Evolutionary conservation across 352 stramenopile genomes (phyloP).

Genomic region (Pythium phragmitis): DNA sequence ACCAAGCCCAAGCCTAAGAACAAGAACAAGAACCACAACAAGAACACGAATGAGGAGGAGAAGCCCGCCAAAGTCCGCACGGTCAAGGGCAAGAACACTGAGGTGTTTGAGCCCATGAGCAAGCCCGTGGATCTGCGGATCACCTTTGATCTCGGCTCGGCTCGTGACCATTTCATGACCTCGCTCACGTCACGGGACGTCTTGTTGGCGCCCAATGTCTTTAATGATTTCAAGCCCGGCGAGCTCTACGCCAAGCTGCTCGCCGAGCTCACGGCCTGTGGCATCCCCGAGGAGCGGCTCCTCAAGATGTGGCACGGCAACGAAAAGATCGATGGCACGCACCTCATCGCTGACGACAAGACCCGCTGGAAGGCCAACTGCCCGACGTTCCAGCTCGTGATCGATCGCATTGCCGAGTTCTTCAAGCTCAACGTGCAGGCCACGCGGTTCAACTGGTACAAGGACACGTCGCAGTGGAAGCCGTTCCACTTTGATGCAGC

Average conservation of each 20-base stretch:
- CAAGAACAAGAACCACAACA: conserved; percentile 11
- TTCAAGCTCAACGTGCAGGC: conserved; percentile 88
- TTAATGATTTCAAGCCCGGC: conserved; percentile 69
- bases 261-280: conserved; percentile 61
- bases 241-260: conserved; percentile 72
- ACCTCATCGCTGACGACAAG: conserved; percentile 92
- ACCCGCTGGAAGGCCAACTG: conserved; percentile 73
- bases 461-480: conserved; percentile 92
- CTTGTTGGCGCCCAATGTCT: conserved; percentile 70
- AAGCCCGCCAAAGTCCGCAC: conserved; percentile 21
- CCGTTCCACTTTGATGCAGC: conserved; percentile 92
- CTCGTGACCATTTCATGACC: conserved; percentile 58
- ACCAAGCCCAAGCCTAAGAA: conserved; percentile 15
- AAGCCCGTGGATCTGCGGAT: conserved; percentile 70
- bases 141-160: conserved; percentile 61
- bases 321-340: conserved; percentile 90
- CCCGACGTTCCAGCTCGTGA: conserved; percentile 82
- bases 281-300: conserved; percentile 58
- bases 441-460: conserved; percentile 97
- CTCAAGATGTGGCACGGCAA: conserved; percentile 87
- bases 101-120: conserved; percentile 69
- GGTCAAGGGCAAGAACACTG: conserved; percentile 73
- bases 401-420: conserved; percentile 80
- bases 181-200: conserved; percentile 58
- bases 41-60: conserved; percentile 1